Evolutionary conservation across 495 filamentous ascomycete genomes (phyloP), one percentile per base, ranked within the genome.

Genomic region (Aspergillus coremiiformis): DNA sequence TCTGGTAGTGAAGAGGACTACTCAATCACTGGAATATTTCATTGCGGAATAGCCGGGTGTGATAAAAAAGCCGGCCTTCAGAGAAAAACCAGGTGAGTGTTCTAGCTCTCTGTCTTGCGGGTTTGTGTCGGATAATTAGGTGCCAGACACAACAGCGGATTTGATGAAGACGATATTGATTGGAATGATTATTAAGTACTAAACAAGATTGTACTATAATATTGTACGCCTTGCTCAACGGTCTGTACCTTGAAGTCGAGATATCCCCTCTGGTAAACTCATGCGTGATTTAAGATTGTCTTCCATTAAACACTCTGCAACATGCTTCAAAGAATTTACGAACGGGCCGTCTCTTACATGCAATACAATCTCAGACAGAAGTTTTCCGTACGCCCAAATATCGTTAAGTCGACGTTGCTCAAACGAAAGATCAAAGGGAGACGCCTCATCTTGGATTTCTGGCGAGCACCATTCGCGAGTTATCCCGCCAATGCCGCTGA

Each of bases 401-500:
- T 60, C 61, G 33, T 58, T 56, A 7, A 41, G 26, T 51, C 14
- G 56, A 35, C 52, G 57, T 26, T 44, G 17, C 22, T 58, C 14
- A 32, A 62, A 59, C 33, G 51, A 48, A 39, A 56, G 55, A 51
- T 56, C 52, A 47, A 56, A 52, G 15, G 33, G 55, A 44, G 50
- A 56, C 32, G 47, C 39, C 17, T 60, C 54, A 50, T 56, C 29
- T 44, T 17, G 43, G 32, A 60, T 58, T 45, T 65, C 59, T 42
- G 56, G 59, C 11, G 59, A 23, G 52, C 41, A 55, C 64, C 64
- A 68, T 35, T 52, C 33, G 26, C 47, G 52, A 32, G 66, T 63
- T 42, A 62, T 46, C 35, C 65, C 63, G 15, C 32, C 63, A 53
- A 61, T 53, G 5, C 67, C 64, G 39, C 67, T 64, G 15, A 68